A percentile compares a stretch with the other conserved stretches of the same genome.
These are phyloP conservation scores for Fraxinus anomala DNA, from an alignment of 257 asterid genomes.

Conservation along the genomic window DNA sequence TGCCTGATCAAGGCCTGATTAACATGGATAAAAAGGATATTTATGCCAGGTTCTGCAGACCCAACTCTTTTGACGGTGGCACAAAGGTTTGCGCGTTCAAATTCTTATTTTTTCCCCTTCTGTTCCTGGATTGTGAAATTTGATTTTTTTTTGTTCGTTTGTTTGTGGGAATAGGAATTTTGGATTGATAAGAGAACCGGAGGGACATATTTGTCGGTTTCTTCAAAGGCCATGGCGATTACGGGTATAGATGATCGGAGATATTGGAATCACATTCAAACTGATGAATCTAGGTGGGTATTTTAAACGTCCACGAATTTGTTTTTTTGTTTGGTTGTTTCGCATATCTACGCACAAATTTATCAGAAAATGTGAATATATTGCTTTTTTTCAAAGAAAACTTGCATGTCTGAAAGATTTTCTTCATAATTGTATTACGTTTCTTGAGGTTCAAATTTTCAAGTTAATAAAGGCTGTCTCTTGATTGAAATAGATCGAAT, in stretches of 20 bases:
- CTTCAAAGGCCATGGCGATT: constrained; percentile 71
- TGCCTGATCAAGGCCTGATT: constrained; percentile 33
- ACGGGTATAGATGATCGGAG: constrained; percentile 91
- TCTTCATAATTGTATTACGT: neutral
- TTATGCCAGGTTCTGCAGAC: constrained; percentile 56
- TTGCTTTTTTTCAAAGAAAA: neutral
- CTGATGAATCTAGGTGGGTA: constrained; percentile 79
- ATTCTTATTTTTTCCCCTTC: neutral
- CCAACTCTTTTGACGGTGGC: constrained; percentile 57
- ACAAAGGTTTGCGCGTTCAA: constrained; percentile 52
- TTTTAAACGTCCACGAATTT: constrained; percentile 4
- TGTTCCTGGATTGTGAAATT: neutral
- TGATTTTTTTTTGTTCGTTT: neutral
- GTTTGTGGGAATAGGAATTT: constrained; percentile 48
- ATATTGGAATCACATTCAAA: constrained; percentile 76
- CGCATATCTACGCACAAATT: neutral
- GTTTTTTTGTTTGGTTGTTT: neutral
- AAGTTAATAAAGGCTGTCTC: neutral
- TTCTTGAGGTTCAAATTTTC: neutral
- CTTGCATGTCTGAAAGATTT: neutral
- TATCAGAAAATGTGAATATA: neutral
- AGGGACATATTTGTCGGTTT: constrained; percentile 72
- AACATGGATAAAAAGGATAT: constrained; percentile 55
- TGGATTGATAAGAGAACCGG: constrained; percentile 85
- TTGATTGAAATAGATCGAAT: neutral